Base-by-base conservation (phyloP, 345 rosid genomes). In the Eucalyptus sp. region DNA sequence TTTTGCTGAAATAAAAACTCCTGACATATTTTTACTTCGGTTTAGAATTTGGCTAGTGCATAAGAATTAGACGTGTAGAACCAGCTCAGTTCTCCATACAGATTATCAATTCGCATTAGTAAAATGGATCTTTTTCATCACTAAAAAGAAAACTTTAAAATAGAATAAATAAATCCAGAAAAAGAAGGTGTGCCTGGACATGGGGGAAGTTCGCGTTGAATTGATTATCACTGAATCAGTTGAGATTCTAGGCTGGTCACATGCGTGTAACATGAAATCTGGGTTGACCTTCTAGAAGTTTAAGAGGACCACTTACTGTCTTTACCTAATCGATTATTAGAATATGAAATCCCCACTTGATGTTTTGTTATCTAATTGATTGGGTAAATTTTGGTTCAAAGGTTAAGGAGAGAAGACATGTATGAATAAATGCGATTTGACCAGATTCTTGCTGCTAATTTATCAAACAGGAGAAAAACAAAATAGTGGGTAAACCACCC, bases 401-500 rank as follows among this genome's bases (percentile, higher is more conserved):
- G 66, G 66, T 2, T 58, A 58, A 58, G 14, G n/a, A 58, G 13
- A 58, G n/a, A 15, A 25, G 13, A 58, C n/a, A 4, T 25, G 29
- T 58, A 24, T 25, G 29, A 58, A 25, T 25, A 58, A 58, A 58
- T 25, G 13, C 1, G 3, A 58, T 25, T 2, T 58, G 66, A 58
- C 66, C 2, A 11, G 3, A 25, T 58, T 58, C n/a, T 58, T 58
- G 7, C 37, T 25, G 7, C n/a, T 58, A 2, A 58, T 58, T 58
- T 58, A 58, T 58, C 15, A 7, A 58, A 58, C 0, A 3, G 29
- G n/a, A 58, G 66, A 58, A 3, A 5, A 58, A 58, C n/a, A 25
- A 58, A 10, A 58, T 1, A 58, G 0, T 1, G 66, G n/a, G n/a
- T 58, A 27, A 58, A 11, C 7, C 4, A 7, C n/a, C 13, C 2